Percentiles rank a stretch among this genome's conserved stretches.
phyloP scores from a whole-genome alignment of 306 rosid genomes.

The Pyrus communis region DNA sequence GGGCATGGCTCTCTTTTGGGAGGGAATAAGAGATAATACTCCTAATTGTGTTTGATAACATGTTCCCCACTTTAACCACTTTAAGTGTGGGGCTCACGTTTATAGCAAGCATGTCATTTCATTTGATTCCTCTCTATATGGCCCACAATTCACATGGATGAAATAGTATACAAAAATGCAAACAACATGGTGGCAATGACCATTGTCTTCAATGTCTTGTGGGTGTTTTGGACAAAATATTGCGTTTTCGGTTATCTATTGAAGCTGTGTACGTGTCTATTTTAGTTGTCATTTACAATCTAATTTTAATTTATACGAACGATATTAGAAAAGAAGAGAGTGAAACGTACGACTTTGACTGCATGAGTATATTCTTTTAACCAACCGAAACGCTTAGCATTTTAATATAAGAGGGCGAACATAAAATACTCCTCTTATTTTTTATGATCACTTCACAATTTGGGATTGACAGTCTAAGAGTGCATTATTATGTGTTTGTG shows the following conservation, averaged over 20 bases:
- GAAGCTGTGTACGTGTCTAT: not conserved
- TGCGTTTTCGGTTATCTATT: too few relatives aligned
- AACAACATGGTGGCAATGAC: not conserved
- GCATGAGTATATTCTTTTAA: not conserved
- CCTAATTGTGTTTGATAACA: constrained; percentile 49
- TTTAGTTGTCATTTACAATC: not conserved
- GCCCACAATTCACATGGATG: not conserved
- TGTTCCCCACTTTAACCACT: constrained; percentile 50
- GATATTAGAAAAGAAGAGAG: not conserved
- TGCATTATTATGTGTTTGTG: not conserved
- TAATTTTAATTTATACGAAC: too few relatives aligned
- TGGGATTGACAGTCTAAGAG: not conserved
- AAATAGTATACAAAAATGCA: not conserved
- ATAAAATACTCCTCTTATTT: not conserved
- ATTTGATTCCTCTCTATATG: not conserved
- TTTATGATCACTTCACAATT: not conserved
- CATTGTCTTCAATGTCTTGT: not conserved
- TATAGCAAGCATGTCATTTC: constrained; percentile 15
- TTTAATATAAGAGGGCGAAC: not conserved
- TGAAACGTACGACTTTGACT: too few relatives aligned
- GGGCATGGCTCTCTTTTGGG: constrained; percentile 5
- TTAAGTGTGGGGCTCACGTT: constrained; percentile 39
- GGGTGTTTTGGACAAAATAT: not conserved
- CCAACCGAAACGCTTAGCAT: not conserved
- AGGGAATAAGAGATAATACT: constrained; percentile 29